Conservation (phyloP, 257 asterid genomes). For the Galeopsis tetrahit region DNA sequence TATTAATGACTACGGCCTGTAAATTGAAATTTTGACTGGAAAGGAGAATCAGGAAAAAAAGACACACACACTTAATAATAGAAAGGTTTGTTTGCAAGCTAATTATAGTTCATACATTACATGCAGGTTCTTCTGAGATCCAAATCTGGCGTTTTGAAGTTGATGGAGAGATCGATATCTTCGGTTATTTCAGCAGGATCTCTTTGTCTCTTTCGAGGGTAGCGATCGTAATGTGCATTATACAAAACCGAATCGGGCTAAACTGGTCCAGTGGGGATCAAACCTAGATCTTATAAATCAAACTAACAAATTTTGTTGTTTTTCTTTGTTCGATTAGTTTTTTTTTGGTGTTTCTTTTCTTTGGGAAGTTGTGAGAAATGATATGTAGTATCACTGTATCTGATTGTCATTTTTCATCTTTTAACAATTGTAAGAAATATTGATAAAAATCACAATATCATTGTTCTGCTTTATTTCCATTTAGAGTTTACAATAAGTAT, state of each 20-base stretch:
- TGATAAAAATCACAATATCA: background rate
- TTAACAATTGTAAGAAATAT: background rate
- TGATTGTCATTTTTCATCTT: background rate
- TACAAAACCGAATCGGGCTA: background rate
- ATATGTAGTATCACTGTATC: background rate
- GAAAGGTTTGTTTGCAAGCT: background rate
- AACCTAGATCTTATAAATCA: background rate
- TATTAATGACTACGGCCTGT: background rate
- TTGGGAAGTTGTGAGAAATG: background rate
- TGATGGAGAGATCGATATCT: background rate
- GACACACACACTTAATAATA: background rate
- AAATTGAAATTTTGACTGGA: background rate
- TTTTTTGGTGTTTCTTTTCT: background rate
- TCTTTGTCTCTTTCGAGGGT: background rate
- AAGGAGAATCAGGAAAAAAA: background rate
- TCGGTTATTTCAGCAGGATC: background rate
- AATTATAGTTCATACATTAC: background rate
- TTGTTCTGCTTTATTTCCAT: background rate
- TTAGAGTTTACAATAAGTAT: background rate
- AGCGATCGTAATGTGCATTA: background rate
- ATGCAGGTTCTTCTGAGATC: background rate
- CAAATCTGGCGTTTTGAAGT: background rate
- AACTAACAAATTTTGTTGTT: background rate
- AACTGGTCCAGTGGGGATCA: background rate
- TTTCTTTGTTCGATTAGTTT: background rate